A percentile compares a stretch with the other conserved stretches of the same genome.
Evolutionary conservation across 805 yeast species (phyloP).

Genomic region (Kuraishia capsulata): DNA sequence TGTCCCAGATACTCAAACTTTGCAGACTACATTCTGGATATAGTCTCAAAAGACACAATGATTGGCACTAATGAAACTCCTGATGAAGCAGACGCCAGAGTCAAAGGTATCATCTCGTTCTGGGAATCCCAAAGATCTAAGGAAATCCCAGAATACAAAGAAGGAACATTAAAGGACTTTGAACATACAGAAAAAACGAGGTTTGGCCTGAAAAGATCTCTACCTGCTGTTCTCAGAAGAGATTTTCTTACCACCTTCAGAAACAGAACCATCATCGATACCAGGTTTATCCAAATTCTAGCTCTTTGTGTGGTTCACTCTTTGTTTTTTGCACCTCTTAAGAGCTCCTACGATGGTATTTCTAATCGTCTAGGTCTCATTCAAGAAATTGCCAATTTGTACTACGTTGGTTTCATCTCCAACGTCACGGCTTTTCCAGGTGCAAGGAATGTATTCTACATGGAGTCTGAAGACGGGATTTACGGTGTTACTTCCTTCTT

Average conservation of each 20-base stretch:
- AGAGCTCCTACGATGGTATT: constrained; percentile 32
- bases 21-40: constrained; percentile 60
- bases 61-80: constrained; percentile 7
- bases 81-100: constrained; percentile 18
- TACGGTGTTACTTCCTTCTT: constrained; percentile 55
- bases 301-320: constrained; percentile 52
- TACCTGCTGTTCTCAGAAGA: constrained; percentile 17
- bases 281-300: constrained; percentile 50
- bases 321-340: constrained; percentile 49
- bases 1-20: constrained; percentile 51
- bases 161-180: constrained; percentile 4
- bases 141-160: constrained; percentile 14
- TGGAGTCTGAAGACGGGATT: constrained; percentile 59
- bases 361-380: constrained; percentile 57
- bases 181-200: not conserved
- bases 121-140: constrained; percentile 17
- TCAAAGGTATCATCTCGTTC: constrained; percentile 26
- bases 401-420: constrained; percentile 62
- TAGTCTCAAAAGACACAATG: constrained; percentile 30
- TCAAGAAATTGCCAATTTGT: constrained; percentile 47
- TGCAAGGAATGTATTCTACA: constrained; percentile 57
- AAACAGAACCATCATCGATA: constrained; percentile 41
- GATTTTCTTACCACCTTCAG: constrained; percentile 25
- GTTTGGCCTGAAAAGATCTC: not conserved
- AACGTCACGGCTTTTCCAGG: constrained; percentile 59